phyloP scores from a whole-genome alignment of 2,329 filamentous ascomycete species.

The Colletotrichum chrysophilum region DNA sequence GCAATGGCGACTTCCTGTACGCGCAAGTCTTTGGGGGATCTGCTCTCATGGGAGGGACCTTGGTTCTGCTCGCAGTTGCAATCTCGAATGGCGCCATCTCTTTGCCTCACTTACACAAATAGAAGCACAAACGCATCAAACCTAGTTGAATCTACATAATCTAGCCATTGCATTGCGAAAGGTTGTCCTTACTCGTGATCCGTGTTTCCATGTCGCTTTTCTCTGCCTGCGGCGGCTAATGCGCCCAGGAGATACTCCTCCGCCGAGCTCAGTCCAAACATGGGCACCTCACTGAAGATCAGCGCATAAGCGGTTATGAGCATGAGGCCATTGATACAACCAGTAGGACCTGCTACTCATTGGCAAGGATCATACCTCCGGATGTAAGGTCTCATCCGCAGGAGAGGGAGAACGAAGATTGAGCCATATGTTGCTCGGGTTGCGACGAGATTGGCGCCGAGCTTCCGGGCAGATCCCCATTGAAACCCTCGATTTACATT shows the following conservation, averaged over 20 bases:
- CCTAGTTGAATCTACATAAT: background rate
- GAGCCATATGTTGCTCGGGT: background rate
- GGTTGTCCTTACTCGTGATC: background rate
- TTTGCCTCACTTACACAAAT: background rate
- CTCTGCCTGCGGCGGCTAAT: background rate
- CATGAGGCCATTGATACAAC: background rate
- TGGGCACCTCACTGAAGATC: background rate
- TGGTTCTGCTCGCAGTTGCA: background rate
- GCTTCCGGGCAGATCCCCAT: background rate
- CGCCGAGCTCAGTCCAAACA: background rate
- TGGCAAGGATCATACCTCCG: background rate
- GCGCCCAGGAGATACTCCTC: background rate
- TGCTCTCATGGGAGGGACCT: background rate
- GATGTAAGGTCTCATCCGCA: background rate
- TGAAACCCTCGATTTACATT: background rate
- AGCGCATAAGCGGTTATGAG: background rate
- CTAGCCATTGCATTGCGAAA: background rate
- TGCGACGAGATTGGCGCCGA: background rate
- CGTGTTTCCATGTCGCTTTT: fast-evolving
- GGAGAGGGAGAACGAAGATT: background rate
- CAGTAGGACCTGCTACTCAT: background rate
- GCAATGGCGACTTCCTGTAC: background rate
- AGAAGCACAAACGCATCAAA: background rate
- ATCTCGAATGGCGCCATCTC: background rate
- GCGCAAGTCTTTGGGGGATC: background rate